Conservation (phyloP, 2,329 filamentous ascomycete species). For the Ceratocystis destructans region DNA sequence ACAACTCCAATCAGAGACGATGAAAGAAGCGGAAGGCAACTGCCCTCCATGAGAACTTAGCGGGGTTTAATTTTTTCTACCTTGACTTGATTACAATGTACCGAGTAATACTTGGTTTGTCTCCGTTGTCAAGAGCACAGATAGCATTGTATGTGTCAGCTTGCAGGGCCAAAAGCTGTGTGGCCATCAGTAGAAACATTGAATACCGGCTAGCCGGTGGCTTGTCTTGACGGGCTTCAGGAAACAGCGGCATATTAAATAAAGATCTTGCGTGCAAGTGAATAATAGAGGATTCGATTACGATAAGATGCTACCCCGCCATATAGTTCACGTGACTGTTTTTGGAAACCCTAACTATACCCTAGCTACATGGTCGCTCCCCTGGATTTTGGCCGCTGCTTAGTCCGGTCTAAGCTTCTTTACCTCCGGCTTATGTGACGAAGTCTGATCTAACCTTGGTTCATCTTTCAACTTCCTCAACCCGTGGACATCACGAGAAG, state of each 20-base stretch:
- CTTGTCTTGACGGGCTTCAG: background rate
- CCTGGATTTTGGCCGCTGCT: background rate
- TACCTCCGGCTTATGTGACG: background rate
- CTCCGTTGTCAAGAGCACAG: background rate
- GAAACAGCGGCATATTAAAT: background rate
- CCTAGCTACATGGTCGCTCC: background rate
- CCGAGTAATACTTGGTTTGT: background rate
- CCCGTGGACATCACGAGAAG: background rate
- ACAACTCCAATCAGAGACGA: background rate
- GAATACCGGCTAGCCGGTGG: background rate
- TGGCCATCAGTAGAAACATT: background rate
- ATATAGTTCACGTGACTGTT: background rate
- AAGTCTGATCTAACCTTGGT: background rate
- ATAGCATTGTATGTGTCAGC: background rate
- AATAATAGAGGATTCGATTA: background rate
- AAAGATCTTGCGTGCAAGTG: conserved; percentile 3
- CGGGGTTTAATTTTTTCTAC: conserved; percentile 4
- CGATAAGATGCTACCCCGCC: conserved; percentile 2
- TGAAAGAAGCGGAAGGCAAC: background rate
- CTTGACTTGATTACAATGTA: conserved; percentile 2
- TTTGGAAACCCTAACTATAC: background rate
- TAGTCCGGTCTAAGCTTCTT: background rate
- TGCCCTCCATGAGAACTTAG: background rate
- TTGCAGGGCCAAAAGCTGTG: background rate
- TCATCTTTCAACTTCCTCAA: background rate